These are phyloP conservation scores for Cladosporium sphaerospermum DNA, from an alignment of 2,329 filamentous ascomycete genomes.

Conservation along the genomic window DNA sequence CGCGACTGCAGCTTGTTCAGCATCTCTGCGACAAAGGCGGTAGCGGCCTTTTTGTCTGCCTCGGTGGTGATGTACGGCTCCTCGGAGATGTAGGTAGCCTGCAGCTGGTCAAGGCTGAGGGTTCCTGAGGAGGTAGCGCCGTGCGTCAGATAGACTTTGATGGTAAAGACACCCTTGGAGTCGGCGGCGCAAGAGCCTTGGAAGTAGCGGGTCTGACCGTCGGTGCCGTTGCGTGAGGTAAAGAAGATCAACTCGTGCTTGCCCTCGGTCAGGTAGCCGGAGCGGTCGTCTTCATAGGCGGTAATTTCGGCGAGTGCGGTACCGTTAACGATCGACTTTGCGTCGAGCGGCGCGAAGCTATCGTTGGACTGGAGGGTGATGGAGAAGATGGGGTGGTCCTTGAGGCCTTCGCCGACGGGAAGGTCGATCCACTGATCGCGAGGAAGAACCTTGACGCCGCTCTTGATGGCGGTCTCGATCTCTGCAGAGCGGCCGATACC, in stretches of 20 bases:
- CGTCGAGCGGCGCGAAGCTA: constrained; percentile 42
- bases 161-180: constrained; percentile 51
- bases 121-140: constrained; percentile 55
- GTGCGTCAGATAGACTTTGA: constrained; percentile 53
- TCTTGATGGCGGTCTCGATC: constrained; percentile 39
- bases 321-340: constrained; percentile 33
- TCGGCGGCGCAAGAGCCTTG: constrained; percentile 60
- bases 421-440: constrained; percentile 45
- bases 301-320: constrained; percentile 36
- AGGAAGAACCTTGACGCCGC: constrained; percentile 40
- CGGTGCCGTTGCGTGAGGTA: constrained; percentile 51
- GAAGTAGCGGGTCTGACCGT: constrained; percentile 57
- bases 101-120: constrained; percentile 52
- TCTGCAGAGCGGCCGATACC: constrained; percentile 56
- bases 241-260: constrained; percentile 60
- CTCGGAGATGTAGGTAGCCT: constrained; percentile 55
- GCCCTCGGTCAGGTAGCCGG: constrained; percentile 57
- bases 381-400: constrained; percentile 47
- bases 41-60: constrained; percentile 56
- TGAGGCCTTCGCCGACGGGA: constrained; percentile 52
- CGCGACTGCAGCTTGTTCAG: constrained; percentile 50
- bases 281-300: constrained; percentile 46
- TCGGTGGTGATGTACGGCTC: constrained; percentile 53
- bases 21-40: constrained; percentile 56
- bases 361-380: constrained; percentile 51